Conservation (phyloP, 1,284 basidiomycete genomes). For the Inonotus hispidus region DNA sequence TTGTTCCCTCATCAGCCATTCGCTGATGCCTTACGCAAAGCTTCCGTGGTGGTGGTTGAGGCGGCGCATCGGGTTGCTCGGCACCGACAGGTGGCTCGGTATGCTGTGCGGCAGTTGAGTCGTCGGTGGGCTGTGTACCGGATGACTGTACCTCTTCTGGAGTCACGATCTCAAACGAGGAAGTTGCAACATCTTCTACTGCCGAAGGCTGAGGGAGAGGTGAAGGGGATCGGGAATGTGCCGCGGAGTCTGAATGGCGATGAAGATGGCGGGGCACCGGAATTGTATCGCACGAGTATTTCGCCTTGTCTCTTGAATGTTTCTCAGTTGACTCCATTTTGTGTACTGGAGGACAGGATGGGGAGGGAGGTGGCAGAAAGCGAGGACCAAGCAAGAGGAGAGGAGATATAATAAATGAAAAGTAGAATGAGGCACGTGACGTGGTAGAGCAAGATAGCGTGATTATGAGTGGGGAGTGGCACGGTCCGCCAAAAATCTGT, state of each 20-base stretch:
- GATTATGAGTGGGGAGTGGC: no score
- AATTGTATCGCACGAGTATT: constrained; percentile 66
- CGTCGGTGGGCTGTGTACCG: constrained; percentile 5
- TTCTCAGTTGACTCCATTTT: constrained; percentile 21
- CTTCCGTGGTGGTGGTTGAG: constrained; percentile 53
- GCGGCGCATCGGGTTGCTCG: constrained; percentile 22
- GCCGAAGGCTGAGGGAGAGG: constrained; percentile 27
- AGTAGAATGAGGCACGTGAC: neutral
- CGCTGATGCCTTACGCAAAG: constrained; percentile 90
- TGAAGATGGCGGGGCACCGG: constrained; percentile 43
- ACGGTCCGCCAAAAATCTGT: no score
- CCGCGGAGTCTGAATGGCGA: neutral
- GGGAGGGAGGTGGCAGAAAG: neutral
- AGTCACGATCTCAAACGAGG: constrained; percentile 29
- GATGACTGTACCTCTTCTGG: constrained; percentile 20
- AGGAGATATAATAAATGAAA: neutral
- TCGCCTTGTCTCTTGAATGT: constrained; percentile 14
- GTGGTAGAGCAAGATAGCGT: neutral
- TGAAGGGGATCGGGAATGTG: constrained; percentile 32
- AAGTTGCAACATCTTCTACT: constrained; percentile 22
- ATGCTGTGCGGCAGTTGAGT: constrained; percentile 14
- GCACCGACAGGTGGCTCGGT: neutral
- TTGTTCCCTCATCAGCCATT: constrained; percentile 96
- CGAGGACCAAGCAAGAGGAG: neutral
- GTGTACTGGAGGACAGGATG: neutral